Percentiles rank a stretch among this genome's conserved stretches.
Evolutionary conservation across 148 eudicot genomes (phyloP).

Genomic region (Pouteria glomerata): DNA sequence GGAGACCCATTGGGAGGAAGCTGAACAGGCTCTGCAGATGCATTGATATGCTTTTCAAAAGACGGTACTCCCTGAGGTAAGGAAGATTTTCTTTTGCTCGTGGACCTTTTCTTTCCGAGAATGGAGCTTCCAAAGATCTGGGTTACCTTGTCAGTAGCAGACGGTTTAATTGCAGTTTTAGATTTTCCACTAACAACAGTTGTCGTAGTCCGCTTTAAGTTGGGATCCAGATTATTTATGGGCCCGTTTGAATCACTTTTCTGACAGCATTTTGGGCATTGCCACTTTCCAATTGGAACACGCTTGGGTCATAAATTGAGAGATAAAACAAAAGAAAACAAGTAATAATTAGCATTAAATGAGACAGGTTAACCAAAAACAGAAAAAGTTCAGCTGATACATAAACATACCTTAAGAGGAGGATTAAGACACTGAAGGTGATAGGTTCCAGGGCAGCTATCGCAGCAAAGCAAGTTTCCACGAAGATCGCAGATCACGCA

Average conservation of each 20-base stretch:
- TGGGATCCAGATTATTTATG: slow-evolving; percentile 29
- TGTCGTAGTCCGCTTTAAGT: slow-evolving; percentile 41
- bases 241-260: slow-evolving; percentile 34
- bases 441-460: slow-evolving; percentile 82
- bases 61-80: slow-evolving; percentile 14
- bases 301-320: slow-evolving; percentile 34
- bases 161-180: slow-evolving; percentile 33
- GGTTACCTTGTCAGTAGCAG: slow-evolving; percentile 34
- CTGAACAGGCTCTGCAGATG: slow-evolving; percentile 31
- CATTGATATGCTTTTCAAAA: slow-evolving; percentile 27
- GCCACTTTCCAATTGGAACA: slow-evolving; percentile 88
- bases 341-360: slow-evolving; percentile 3
- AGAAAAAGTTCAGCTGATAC: background rate
- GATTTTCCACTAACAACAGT: slow-evolving; percentile 36
- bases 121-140: slow-evolving; percentile 42
- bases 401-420: slow-evolving; percentile 73
- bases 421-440: slow-evolving; percentile 92
- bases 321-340: slow-evolving; percentile 6
- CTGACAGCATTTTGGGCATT: slow-evolving; percentile 58
- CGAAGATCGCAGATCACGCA: slow-evolving; percentile 90
- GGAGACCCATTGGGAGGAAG: slow-evolving; percentile 33
- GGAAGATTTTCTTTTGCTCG: slow-evolving; percentile 47
- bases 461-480: slow-evolving; percentile 89
- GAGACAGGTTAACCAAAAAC: slow-evolving; percentile 4
- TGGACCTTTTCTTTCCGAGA: slow-evolving; percentile 62